Conservation (phyloP, 176 grass and related monocot genomes). For the Oryza nivara region DNA sequence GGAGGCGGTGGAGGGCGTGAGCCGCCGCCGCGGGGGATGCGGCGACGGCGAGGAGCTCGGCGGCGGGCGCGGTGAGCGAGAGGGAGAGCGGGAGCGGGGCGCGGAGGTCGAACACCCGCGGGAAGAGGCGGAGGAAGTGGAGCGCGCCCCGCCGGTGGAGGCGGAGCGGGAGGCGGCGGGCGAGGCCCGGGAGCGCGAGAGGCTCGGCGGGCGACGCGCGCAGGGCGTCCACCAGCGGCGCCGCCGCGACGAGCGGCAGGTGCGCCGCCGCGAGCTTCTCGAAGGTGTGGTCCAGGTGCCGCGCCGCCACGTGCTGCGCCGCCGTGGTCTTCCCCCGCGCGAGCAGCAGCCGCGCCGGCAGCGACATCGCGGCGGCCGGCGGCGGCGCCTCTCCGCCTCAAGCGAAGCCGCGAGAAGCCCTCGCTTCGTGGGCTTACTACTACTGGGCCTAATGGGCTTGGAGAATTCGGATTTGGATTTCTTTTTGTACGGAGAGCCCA, state of each 20-base stretch:
- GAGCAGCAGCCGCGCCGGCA: constrained; percentile 46
- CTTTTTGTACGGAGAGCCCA: background rate
- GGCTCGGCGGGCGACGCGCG: constrained; percentile 51
- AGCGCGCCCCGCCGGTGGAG: constrained; percentile 63
- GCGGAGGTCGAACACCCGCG: constrained; percentile 64
- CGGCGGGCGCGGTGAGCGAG: constrained; percentile 53
- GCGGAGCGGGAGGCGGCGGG: constrained; percentile 57
- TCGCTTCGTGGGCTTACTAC: background rate
- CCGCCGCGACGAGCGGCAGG: constrained; percentile 65
- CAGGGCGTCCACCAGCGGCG: constrained; percentile 72
- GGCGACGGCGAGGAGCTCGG: constrained; percentile 45
- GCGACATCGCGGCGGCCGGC: background rate
- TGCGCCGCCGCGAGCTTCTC: constrained; percentile 67
- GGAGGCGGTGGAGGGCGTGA: constrained; percentile 50
- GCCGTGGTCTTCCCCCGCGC: constrained; percentile 63
- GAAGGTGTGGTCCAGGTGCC: constrained; percentile 68
- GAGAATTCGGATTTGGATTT: background rate
- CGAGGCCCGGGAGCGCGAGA: constrained; percentile 50
- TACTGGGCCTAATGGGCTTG: background rate
- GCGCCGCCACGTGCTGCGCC: constrained; percentile 65
- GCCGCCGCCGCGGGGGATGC: constrained; percentile 39
- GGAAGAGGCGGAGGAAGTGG: constrained; percentile 77
- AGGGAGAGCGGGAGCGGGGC: constrained; percentile 51
- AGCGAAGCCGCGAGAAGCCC: background rate
- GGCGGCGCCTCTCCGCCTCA: background rate